These are phyloP conservation scores for Aspergillus ruber DNA, from an alignment of 2,329 filamentous ascomycete genomes.

Conservation along the genomic window DNA sequence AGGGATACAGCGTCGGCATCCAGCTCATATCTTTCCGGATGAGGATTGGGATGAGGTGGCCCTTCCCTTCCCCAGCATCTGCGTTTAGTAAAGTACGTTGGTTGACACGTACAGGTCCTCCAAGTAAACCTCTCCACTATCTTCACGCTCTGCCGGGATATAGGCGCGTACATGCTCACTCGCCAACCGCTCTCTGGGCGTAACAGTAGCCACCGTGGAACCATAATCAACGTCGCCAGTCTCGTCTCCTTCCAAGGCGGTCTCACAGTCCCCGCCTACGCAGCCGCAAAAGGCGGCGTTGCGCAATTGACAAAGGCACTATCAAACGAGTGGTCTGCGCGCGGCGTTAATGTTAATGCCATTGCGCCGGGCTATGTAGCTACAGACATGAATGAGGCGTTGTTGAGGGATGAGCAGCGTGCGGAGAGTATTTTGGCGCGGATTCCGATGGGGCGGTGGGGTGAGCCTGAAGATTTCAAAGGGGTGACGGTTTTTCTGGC, in stretches of 20 bases:
- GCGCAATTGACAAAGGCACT: constrained; percentile 79
- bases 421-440: constrained; percentile 67
- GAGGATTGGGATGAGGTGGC: constrained; percentile 61
- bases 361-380: constrained; percentile 86
- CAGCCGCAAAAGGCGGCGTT: constrained; percentile 77
- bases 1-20: constrained; percentile 71
- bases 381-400: constrained; percentile 84
- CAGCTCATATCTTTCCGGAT: constrained; percentile 64
- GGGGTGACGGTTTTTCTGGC: constrained; percentile 72
- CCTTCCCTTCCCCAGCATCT: not conserved
- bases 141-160: constrained; percentile 48
- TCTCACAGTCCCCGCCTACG: constrained; percentile 81
- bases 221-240: constrained; percentile 76
- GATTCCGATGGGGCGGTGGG: constrained; percentile 82
- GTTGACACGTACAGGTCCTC: constrained; percentile 48
- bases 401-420: constrained; percentile 65
- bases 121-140: constrained; percentile 78
- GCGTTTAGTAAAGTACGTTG: no score
- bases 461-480: constrained; percentile 78
- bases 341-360: constrained; percentile 77
- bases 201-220: no score
- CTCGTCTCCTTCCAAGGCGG: constrained; percentile 81
- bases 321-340: constrained; percentile 74
- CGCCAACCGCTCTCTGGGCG: no score
- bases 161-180: constrained; percentile 17